Evolutionary conservation across 306 rosid genomes (phyloP).

Genomic region (Acacia melanoxylon): DNA sequence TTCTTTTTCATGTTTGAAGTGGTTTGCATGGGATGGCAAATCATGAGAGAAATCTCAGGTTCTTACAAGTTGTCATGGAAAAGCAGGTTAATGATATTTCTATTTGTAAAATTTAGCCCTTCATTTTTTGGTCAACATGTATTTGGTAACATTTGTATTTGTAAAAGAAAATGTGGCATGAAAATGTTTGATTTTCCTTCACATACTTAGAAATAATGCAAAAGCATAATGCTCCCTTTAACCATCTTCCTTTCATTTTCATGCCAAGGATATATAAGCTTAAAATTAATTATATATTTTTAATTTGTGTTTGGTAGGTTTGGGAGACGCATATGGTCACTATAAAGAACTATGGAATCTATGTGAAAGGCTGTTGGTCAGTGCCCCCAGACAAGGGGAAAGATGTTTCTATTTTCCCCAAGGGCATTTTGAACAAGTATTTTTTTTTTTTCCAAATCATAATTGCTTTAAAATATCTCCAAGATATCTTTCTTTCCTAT

Average conservation of each 20-base stretch:
- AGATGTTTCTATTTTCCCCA: conserved; percentile 73
- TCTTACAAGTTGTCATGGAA: conserved; percentile 32
- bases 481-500: neutral
- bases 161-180: neutral
- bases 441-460: neutral
- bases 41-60: conserved; percentile 26
- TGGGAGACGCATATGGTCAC: conserved; percentile 40
- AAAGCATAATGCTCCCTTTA: neutral
- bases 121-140: neutral
- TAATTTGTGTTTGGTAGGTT: conserved; percentile 37
- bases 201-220: neutral
- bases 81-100: conserved; percentile 40
- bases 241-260: neutral
- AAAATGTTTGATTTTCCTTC: neutral
- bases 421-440: conserved; percentile 86
- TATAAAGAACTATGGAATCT: conserved; percentile 61
- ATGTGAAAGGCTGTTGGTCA: conserved; percentile 80
- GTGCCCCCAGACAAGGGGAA: conserved; percentile 55
- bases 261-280: neutral
- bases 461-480: neutral
- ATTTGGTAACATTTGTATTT: neutral
- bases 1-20: conserved; percentile 18
- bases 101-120: neutral
- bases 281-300: neutral
- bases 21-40: conserved; percentile 46